Conservation (phyloP, 768 basidiomycete species). For the Termitomyces sp. region DNA sequence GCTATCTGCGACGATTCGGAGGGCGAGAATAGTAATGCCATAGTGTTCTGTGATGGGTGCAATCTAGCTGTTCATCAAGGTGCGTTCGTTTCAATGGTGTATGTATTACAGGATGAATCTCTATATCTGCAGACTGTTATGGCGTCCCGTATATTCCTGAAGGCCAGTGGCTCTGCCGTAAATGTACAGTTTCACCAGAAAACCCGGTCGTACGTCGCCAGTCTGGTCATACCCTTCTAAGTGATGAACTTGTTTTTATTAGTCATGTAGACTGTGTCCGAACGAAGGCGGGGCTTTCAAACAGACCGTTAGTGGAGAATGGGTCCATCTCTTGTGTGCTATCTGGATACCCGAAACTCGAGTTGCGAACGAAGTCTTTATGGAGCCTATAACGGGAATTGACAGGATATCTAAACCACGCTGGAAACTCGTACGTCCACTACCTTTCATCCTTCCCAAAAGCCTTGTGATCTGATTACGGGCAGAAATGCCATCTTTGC, state of each 20-base stretch:
- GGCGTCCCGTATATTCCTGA: slow-evolving; percentile 99
- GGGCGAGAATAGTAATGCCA: slow-evolving; percentile 97
- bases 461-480: background rate
- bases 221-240: background rate
- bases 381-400: slow-evolving; percentile 94
- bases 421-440: slow-evolving; percentile 81
- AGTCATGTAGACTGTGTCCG: slow-evolving; percentile 96
- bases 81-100: slow-evolving; percentile 26
- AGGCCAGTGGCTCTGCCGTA: slow-evolving; percentile 98
- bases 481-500: slow-evolving; percentile 48
- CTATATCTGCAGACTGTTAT: slow-evolving; percentile 73
- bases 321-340: slow-evolving; percentile 95
- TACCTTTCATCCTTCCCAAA: background rate
- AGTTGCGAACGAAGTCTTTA: slow-evolving; percentile 92
- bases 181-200: slow-evolving; percentile 97
- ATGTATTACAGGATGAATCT: background rate
- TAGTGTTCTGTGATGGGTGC: slow-evolving; percentile 99
- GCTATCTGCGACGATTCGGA: slow-evolving; percentile 98
- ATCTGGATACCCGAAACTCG: slow-evolving; percentile 97
- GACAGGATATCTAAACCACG: slow-evolving; percentile 85
- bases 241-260: background rate
- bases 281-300: slow-evolving; percentile 98
- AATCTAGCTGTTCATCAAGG: slow-evolving; percentile 99
- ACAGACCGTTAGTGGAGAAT: slow-evolving; percentile 87
- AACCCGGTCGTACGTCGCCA: slow-evolving; percentile 76